Base-by-base conservation (phyloP, 495 filamentous ascomycete genomes). In the Pseudomonodictys pantanalensis region DNA sequence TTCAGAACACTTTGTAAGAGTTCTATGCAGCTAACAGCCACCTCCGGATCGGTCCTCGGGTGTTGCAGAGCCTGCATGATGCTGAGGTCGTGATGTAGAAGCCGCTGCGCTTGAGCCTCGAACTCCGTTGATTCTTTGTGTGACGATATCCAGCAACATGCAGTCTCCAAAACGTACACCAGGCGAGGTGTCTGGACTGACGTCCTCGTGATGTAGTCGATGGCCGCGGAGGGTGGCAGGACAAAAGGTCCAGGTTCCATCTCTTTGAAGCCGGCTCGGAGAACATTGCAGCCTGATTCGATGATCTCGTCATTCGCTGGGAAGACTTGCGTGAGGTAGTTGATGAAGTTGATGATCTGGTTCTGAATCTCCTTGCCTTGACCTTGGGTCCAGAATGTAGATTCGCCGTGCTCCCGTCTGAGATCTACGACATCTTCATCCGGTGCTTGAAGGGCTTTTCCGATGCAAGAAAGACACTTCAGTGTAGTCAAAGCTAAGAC, bases 181-280 rank as follows among this genome's bases (percentile, higher is more conserved):
- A 91, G 76, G 20, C 86, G 79, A n/a, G 88, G 82, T 23, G 84
- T 89, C 15, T 81, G 77, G 9, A 82, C 71, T 0, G 78, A 78
- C 47, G 86, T 82, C 33, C 78, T 77, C 25, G 82, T 77, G 20
- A 96, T 77, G 72, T 91, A 91, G 39, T 87, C 77, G 22, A 86
- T 84, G 0, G 89, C 85, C 42, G 87, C 75, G 5, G 79, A 75
- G 0, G 89, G 82, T 6, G 89, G 78, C 73, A 97, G 81, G 54
- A 92, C 83, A 74, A 97, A 85, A 32, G 90, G 73, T 0, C 89
- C 89, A 2, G 89, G 86, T 11, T 81, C 81, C 1, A 76, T 81
- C 70, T 97, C 93, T 1, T 85, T 86, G 66, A 89, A 92, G 0
- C 92, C 92, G 17, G 86, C 81, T 55, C 85, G 84, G 52, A 92